Evolutionary conservation across 306 rosid genomes (phyloP).

Genomic region (Oemleria cerasiformis): DNA sequence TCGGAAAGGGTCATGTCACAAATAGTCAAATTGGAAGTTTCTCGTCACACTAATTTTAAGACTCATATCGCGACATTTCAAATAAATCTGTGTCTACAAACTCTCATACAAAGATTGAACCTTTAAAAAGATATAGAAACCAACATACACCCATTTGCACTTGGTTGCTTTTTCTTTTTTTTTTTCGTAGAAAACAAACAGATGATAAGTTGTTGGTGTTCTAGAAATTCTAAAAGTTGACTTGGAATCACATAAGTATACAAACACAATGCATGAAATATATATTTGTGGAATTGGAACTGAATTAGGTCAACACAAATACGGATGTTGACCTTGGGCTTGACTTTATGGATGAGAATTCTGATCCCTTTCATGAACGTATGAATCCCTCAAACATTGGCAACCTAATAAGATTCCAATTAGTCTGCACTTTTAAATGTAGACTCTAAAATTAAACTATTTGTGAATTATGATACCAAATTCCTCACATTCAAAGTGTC

Average conservation of each 20-base stretch:
- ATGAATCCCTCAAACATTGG: neutral
- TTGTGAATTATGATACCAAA: too few species aligned
- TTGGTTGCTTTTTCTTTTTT: neutral
- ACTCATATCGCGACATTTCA: too few species aligned
- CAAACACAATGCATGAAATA: conserved; percentile 8
- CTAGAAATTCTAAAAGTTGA: conserved; percentile 8
- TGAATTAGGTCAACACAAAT: conserved; percentile 10
- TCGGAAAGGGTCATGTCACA: too few species aligned
- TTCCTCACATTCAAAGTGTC: too few species aligned
- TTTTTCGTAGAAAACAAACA: too few species aligned
- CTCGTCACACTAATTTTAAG: too few species aligned
- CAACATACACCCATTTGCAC: neutral
- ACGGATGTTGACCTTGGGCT: conserved; percentile 4
- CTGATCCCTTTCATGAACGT: neutral
- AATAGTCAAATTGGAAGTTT: too few species aligned
- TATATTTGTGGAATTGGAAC: conserved; percentile 2
- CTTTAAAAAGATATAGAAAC: too few species aligned
- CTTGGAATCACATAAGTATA: conserved; percentile 1
- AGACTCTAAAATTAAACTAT: too few species aligned
- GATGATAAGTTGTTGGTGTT: neutral
- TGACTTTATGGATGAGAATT: neutral
- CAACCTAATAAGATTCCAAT: neutral
- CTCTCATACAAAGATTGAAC: too few species aligned
- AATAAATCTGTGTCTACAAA: too few species aligned
- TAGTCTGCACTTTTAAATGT: too few species aligned